Percentiles rank a stretch among this genome's conserved stretches.
These are phyloP conservation scores for Polychytrium aggregatum DNA, from an alignment of 192 early-diverging fungal species.

Conservation along the genomic window DNA sequence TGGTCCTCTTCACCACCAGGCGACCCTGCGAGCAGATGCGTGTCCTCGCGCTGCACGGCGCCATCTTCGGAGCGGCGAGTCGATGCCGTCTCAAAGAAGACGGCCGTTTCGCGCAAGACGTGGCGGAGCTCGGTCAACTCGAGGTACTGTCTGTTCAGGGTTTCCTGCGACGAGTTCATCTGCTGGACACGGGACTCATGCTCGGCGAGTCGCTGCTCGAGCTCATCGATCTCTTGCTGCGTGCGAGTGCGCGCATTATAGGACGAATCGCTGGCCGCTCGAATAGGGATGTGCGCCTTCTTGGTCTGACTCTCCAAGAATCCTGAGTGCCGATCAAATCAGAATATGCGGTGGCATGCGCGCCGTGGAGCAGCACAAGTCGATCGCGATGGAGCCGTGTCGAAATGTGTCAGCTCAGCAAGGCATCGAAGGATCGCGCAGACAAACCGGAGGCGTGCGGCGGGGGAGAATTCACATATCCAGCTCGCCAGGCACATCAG, in stretches of 20 bases:
- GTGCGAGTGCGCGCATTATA: conserved; percentile 54
- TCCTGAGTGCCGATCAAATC: conserved; percentile 47
- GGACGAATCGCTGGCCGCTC: conserved; percentile 30
- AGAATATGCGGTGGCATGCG: neutral
- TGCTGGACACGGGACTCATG: conserved; percentile 73
- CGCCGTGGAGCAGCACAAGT: no score
- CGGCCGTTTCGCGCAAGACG: conserved; percentile 76
- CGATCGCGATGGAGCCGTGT: neutral
- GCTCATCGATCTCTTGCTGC: conserved; percentile 87
- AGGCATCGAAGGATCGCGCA: conserved; percentile 1
- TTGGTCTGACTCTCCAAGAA: conserved; percentile 74
- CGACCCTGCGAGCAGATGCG: conserved; percentile 9
- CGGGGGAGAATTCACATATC: no score
- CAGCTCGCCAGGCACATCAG: no score
- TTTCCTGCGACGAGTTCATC: conserved; percentile 80
- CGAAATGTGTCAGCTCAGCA: neutral
- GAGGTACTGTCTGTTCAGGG: conserved; percentile 74
- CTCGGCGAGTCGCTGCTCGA: conserved; percentile 68
- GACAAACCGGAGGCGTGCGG: no score
- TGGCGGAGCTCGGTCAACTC: conserved; percentile 84
- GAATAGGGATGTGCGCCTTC: conserved; percentile 57
- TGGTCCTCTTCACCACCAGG: conserved; percentile 10
- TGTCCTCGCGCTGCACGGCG: conserved; percentile 21
- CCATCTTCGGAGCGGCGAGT: neutral
- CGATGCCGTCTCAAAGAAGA: conserved; percentile 67